Evolutionary conservation across 768 basidiomycete genomes (phyloP), one percentile per base, ranked within the genome.

Genomic region (Lactifluus piperatus): DNA sequence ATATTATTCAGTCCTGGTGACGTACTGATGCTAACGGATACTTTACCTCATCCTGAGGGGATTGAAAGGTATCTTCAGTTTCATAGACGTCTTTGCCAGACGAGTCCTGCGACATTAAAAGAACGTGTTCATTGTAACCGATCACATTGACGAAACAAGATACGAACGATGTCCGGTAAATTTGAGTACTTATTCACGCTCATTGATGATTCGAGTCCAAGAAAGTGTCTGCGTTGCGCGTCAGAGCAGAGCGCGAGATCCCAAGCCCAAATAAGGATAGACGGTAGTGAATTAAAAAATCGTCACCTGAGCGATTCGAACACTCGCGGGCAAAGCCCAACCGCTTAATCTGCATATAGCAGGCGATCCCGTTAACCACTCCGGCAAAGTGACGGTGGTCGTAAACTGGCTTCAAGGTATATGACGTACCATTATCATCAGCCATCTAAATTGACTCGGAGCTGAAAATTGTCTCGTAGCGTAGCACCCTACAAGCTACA

Each of bases 51-150:
- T 73, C 71, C 50, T 79, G 76, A 29, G 79, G 69, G 16, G 77
- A 70, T 14, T 79, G 84, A 67, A 84, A 79, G 16, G 81, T 76
- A 64, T 95, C 93, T 47, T 90, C 87, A 0, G 93, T 95, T 69
- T 95, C 93, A 68, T 95, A 95, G 45, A 95, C 82, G 70, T 95
- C 93, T 41, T 82, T 91, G 1, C 90, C 91, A 18, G 60, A 56
- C 13, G 88, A 90, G 72, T 94, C 92, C 92, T 95, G 52, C 34
- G n/a, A 39, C n/a, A 18, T 27, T 22, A 32, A 51, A 46, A 30
- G 29, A 41, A 30, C 2, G n/a, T 43, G 22, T 50, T 37, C 18
- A 47, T 32, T 44, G 26, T 39, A 46, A 13, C 47, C 36, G 27
- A 34, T 41, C 32, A 39, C 16, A 4, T 34, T 20, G 48, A 29